These are phyloP conservation scores for Lactarius pseudohatsudake DNA, from an alignment of 768 basidiomycete genomes.

Conservation along the genomic window DNA sequence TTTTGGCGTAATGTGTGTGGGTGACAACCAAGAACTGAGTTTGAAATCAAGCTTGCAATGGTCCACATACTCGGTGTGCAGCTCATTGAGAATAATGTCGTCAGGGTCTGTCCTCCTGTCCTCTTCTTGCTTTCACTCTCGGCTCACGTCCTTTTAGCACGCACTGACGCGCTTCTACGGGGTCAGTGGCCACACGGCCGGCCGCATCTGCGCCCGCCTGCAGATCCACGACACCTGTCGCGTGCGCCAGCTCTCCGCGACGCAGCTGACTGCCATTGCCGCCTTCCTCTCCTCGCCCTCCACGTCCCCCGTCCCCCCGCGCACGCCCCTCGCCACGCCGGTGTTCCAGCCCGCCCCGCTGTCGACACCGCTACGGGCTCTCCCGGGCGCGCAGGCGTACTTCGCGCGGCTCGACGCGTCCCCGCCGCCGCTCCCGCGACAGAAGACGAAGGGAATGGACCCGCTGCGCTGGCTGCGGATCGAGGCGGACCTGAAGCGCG, in stretches of 20 bases:
- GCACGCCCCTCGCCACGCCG: conserved; percentile 62
- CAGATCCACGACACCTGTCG: conserved; percentile 86
- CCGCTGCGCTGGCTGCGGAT: conserved; percentile 74
- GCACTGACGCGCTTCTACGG: conserved; percentile 93
- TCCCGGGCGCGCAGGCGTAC: conserved; percentile 29
- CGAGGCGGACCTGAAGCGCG: conserved; percentile 81
- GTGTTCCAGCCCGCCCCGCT: conserved; percentile 50
- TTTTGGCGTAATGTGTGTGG: neutral
- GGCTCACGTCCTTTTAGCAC: conserved; percentile 49
- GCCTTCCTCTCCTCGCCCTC: conserved; percentile 91
- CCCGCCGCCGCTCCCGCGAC: conserved; percentile 12
- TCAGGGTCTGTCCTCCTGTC: conserved; percentile 55
- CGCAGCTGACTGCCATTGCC: conserved; percentile 88
- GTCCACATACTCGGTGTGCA: conserved; percentile 87
- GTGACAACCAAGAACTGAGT: conserved; percentile 21
- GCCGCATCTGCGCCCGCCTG: conserved; percentile 85
- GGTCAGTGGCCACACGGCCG: conserved; percentile 70
- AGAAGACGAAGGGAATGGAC: conserved; percentile 44
- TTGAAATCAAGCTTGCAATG: conserved; percentile 42
- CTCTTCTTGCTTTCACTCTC: neutral
- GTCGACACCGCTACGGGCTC: conserved; percentile 36
- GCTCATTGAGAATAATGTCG: conserved; percentile 71
- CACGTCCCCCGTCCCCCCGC: conserved; percentile 65
- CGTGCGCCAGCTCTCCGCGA: conserved; percentile 78
- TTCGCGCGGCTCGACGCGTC: conserved; percentile 8